Conservation (phyloP, 352 stramenopile genomes). For the Blastocystis sp. region DNA sequence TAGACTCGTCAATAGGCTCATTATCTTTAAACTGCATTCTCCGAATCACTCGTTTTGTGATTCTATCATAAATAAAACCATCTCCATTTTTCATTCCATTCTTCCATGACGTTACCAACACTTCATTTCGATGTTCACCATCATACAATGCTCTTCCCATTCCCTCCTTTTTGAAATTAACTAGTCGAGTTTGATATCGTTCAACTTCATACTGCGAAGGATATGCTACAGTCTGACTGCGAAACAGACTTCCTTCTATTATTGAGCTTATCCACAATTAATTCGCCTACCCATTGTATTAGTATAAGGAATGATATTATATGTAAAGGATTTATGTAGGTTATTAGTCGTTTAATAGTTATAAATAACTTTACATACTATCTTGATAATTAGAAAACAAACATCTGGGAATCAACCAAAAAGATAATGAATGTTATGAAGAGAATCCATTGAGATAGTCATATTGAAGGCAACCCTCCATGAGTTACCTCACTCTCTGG, state of each 20-base stretch:
- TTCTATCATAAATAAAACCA: slow-evolving; percentile 54
- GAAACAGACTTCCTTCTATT: not conserved
- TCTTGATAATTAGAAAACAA: too few species aligned
- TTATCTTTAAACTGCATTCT: slow-evolving; percentile 40
- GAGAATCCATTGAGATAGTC: too few species aligned
- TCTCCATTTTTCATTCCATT: slow-evolving; percentile 36
- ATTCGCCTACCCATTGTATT: too few species aligned
- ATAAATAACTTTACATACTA: too few species aligned
- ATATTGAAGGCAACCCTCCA: too few species aligned
- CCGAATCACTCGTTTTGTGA: slow-evolving; percentile 13
- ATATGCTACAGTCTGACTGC: slow-evolving; percentile 30
- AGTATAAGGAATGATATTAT: too few species aligned
- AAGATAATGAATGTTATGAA: too few species aligned
- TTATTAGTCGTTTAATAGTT: too few species aligned
- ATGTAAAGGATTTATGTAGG: too few species aligned
- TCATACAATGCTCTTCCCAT: slow-evolving; percentile 40
- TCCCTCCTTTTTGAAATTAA: slow-evolving; percentile 47
- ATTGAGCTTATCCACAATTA: not conserved
- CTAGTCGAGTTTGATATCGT: slow-evolving; percentile 22
- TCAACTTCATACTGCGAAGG: slow-evolving; percentile 4
- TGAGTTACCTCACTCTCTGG: too few species aligned
- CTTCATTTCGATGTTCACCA: slow-evolving; percentile 14
- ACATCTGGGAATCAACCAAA: too few species aligned
- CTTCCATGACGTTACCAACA: slow-evolving; percentile 1
- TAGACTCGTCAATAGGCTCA: not conserved